These are phyloP conservation scores for Ceratobasidium sp. DNA, from an alignment of 1,284 basidiomycete genomes.

Conservation along the genomic window DNA sequence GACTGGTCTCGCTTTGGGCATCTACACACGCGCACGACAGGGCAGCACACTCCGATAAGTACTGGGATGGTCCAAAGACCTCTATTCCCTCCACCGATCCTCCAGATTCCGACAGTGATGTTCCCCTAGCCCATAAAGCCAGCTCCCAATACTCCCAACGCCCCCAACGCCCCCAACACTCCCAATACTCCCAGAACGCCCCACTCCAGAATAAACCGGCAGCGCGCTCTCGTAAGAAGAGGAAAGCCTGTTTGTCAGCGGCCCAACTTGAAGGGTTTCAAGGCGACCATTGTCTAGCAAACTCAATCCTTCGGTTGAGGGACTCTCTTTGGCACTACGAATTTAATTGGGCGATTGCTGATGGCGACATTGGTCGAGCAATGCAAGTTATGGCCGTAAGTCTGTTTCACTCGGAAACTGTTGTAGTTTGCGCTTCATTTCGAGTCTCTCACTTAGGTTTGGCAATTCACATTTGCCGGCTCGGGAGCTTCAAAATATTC, in stretches of 20 bases:
- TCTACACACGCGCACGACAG: not conserved
- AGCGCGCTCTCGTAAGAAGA: too few relatives aligned
- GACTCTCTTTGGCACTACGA: not conserved
- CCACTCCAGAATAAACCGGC: too few relatives aligned
- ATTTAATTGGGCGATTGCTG: not conserved
- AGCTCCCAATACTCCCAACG: too few relatives aligned
- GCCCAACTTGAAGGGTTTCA: too few relatives aligned
- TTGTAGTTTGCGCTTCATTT: not conserved
- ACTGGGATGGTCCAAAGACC: constrained; percentile 4
- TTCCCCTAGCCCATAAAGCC: too few relatives aligned
- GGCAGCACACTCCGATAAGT: not conserved
- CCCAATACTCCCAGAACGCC: too few relatives aligned
- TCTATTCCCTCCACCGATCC: too few relatives aligned
- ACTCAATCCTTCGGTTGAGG: not conserved
- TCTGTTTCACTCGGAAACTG: not conserved
- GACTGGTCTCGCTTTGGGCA: not conserved
- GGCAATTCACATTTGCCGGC: constrained; percentile 1
- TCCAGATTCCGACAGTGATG: too few relatives aligned
- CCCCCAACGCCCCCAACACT: too few relatives aligned
- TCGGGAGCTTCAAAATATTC: not conserved
- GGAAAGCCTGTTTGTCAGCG: too few relatives aligned
- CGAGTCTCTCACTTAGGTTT: not conserved
- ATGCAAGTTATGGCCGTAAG: constrained; percentile 6
- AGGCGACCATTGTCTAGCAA: not conserved
- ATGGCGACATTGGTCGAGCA: constrained; percentile 18